Evolutionary conservation across 2,329 filamentous ascomycete genomes (phyloP), one percentile per base, ranked within the genome.

Genomic region (Fusarium lateritium): DNA sequence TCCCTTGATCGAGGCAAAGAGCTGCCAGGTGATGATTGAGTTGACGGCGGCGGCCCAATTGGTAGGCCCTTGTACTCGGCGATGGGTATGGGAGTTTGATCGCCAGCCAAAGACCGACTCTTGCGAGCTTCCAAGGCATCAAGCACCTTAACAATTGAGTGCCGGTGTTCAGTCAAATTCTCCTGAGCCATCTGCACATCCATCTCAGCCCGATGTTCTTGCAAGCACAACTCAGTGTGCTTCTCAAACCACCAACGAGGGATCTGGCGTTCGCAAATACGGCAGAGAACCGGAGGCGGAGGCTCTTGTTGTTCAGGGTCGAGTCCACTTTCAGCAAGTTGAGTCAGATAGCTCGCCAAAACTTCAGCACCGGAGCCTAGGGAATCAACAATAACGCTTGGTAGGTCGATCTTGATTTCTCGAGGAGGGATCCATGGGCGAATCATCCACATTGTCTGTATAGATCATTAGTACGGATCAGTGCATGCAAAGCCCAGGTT

Each of bases 241-340:
- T 98, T 99, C 81, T 99, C 96, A 73, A 99, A 99, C 97, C 96
- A 99, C 96, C 96, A 99, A 1, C 95, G 94, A 6, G 94, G 94
- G 64, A 99, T 98, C 67, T 98, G 94, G 55, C 96, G 93, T 78
- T 99, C 96, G 79, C 96, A 99, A 56, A 99, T 98, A 53, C 96
- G 94, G 79, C 96, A 99, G 17, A 99, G 87, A 6, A 98, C 92
- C 1, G 94, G 93, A 0, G 95, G 94, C 4, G 94, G 93, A 7
- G 94, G 93, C 11, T 94, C 90, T 77, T 94, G 91, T 74, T 91
- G 89, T 50, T 88, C 88, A 21, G 92, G 90, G 67, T 92, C 91
- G 28, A 91, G 85, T 50, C 92, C 93, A 40, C 90, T 89, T 77
- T 99, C 96, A 47, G 96, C 94, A 36, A 99, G 85, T 63, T 90